Evolutionary conservation across 352 stramenopile species (phyloP), one percentile per base, ranked within the genome.

Genomic region (Pythium folliculosum): DNA sequence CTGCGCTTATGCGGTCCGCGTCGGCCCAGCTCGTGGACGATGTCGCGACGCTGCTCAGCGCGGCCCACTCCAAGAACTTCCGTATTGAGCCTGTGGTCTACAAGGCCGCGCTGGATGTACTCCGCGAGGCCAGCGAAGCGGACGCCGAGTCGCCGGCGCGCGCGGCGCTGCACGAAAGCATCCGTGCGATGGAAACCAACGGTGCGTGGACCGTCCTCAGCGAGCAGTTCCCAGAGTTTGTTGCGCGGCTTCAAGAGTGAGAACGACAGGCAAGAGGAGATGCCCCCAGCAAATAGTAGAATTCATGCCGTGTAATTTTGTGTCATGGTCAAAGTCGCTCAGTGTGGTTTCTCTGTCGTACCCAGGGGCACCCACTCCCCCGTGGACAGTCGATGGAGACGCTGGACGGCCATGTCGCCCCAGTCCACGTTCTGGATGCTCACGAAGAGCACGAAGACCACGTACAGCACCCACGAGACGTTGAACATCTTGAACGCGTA

Each of bases 401-500:
- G 70, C 40, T 86, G 61, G 7, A 83, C 65, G 5, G 75, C 69
- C 38, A 65, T 48, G 30, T 81, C 60, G 10, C 73, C 64, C 82
- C 80, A 86, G 53, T 91, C 77, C 13, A 78, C 73, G 56, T 75
- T 86, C 52, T 76, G 77, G 60, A 91, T 84, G 27, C 78, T 78
- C 47, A 89, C 70, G 51, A 73, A 72, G 17, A 94, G 60, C 55
- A 90, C 81, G 38, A 97, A 97, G 12, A 91, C 70, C 5, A 96
- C 74, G 70, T 95, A 96, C 48, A 93, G 57, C 16, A 97, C 75
- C 86, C 86, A 94, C 43, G 73, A 73, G 47, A 84, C 43, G 66
- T 94, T 94, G 74, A 98, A 98, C 58, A 89, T 79, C 60, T 96
- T 79, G 76, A 98, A 98, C 40, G 84, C 83, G 56, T 81, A 80